These are phyloP conservation scores for Apiotrichum gamsii DNA, from an alignment of 1,284 basidiomycete genomes.

Conservation along the genomic window DNA sequence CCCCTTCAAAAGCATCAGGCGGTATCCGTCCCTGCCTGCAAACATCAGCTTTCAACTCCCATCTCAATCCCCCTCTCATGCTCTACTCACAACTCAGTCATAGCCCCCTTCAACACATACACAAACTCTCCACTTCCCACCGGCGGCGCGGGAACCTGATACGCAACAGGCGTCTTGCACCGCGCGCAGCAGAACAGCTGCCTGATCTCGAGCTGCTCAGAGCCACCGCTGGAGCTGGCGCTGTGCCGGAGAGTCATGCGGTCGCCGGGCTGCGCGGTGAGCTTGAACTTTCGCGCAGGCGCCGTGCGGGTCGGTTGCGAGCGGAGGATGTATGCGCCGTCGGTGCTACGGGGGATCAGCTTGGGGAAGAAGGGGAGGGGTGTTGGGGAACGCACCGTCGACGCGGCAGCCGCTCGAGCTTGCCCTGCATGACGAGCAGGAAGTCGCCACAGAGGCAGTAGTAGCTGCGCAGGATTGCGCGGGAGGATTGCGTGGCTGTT, in stretches of 20 bases:
- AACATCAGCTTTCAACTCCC: background rate
- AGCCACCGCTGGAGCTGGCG: constrained; percentile 22
- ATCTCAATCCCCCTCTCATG: too few relatives aligned
- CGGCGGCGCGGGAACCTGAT: constrained; percentile 42
- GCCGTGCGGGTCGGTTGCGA: constrained; percentile 24
- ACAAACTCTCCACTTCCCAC: constrained; percentile 39
- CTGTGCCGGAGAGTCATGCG: constrained; percentile 39
- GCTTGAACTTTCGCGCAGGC: constrained; percentile 46
- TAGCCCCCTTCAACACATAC: constrained; percentile 43
- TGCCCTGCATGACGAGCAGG: constrained; percentile 44
- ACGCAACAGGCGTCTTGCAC: constrained; percentile 45
- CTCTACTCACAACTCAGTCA: constrained; percentile 44
- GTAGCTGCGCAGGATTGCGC: constrained; percentile 45
- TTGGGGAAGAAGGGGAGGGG: too few relatives aligned
- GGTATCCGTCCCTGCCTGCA: constrained; percentile 45
- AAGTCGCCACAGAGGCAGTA: constrained; percentile 50
- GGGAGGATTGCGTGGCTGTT: constrained; percentile 30
- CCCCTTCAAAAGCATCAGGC: constrained; percentile 47
- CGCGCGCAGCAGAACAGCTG: constrained; percentile 40
- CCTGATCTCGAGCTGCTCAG: constrained; percentile 33
- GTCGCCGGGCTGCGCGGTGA: constrained; percentile 40
- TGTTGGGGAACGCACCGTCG: constrained; percentile 29
- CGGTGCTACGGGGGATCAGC: constrained; percentile 31
- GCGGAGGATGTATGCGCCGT: constrained; percentile 43
- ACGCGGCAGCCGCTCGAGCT: constrained; percentile 41